These are phyloP conservation scores for Neocatenulostroma microsporum DNA, from an alignment of 2,329 filamentous ascomycete genomes.

Conservation along the genomic window DNA sequence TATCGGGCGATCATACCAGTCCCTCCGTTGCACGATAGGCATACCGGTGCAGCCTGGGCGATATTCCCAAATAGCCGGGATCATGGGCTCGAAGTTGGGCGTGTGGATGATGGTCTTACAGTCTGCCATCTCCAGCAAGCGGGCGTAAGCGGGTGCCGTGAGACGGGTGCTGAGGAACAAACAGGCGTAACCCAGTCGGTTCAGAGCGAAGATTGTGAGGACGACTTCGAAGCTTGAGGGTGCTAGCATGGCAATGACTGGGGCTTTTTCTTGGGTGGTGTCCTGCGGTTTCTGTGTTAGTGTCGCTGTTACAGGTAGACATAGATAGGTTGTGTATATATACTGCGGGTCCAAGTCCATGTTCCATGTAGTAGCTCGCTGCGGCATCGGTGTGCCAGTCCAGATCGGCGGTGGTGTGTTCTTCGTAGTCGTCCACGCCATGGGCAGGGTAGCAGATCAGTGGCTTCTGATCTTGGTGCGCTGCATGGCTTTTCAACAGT, in stretches of 20 bases:
- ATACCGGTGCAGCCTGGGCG: conserved; percentile 26
- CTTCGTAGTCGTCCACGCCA: conserved; percentile 24
- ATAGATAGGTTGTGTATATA: conserved; percentile 2
- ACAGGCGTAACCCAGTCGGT: conserved; percentile 48
- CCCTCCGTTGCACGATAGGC: conserved; percentile 17
- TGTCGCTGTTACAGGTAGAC: background rate
- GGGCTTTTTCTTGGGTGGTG: conserved; percentile 17
- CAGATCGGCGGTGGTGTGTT: conserved; percentile 22
- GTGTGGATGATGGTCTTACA: conserved; percentile 24
- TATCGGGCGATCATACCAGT: conserved; percentile 18
- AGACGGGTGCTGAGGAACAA: conserved; percentile 50
- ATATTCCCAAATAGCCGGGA: conserved; percentile 26
- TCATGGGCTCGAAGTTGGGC: conserved; percentile 18
- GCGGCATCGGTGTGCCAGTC: conserved; percentile 23
- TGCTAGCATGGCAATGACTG: conserved; percentile 45
- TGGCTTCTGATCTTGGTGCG: conserved; percentile 22
- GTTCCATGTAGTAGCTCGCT: conserved; percentile 18
- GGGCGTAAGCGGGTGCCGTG: conserved; percentile 43
- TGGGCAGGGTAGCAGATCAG: conserved; percentile 25
- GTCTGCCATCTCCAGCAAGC: conserved; percentile 39
- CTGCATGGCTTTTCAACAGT: conserved; percentile 25
- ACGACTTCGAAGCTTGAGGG: conserved; percentile 50
- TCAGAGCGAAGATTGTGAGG: conserved; percentile 47
- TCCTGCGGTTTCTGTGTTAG: conserved; percentile 12
- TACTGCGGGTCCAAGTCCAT: conserved; percentile 24